Percentiles rank a stretch among this genome's conserved stretches.
phyloP scores from a whole-genome alignment of 2,329 filamentous ascomycete species.

The Fonsecaea pugnacius region DNA sequence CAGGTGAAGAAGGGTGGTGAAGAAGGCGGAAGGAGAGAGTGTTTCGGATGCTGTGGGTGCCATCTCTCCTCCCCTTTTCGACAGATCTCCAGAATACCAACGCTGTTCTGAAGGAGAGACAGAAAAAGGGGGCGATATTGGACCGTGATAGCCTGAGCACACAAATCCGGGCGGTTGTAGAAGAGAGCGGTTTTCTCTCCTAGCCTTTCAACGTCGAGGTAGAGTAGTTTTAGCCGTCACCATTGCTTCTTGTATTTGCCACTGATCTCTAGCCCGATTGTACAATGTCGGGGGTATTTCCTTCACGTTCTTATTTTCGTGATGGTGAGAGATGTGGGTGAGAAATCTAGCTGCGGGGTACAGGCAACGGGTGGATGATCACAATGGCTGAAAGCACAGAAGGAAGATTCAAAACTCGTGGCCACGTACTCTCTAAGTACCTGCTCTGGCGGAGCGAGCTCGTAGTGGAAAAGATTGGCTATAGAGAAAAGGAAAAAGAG shows the following conservation, averaged over 20 bases:
- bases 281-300: neutral
- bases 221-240: neutral
- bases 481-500: neutral
- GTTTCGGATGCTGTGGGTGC: neutral
- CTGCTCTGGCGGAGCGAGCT: neutral
- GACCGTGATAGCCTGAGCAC: neutral
- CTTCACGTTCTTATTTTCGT: neutral
- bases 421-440: neutral
- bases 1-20: conserved; percentile 48
- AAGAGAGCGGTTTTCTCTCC: neutral
- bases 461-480: neutral
- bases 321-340: neutral
- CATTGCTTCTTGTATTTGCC: neutral
- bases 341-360: neutral
- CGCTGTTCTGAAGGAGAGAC: neutral
- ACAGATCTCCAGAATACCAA: neutral
- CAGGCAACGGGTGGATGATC: neutral
- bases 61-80: neutral
- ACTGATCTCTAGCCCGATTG: neutral
- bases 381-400: neutral
- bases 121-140: neutral
- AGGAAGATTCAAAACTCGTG: neutral
- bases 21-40: conserved; percentile 48
- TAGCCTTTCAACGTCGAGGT: neutral
- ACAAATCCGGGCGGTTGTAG: neutral